phyloP scores from a whole-genome alignment of 2,329 filamentous ascomycete genomes.

The Aspergillus fumigatiaffinis region DNA sequence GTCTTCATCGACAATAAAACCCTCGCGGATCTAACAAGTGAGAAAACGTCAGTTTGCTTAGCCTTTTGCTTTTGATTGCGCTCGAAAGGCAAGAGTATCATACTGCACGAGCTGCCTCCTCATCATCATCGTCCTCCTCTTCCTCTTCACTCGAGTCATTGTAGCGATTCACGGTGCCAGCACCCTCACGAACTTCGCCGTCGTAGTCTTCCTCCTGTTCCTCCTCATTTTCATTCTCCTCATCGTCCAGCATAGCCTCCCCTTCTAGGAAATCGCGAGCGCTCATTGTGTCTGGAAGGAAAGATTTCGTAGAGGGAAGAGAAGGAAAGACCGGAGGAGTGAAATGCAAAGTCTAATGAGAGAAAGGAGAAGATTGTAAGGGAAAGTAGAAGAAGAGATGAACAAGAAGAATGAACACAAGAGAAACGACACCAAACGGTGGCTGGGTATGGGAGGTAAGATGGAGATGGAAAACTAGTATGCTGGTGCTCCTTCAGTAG shows the following conservation, averaged over 20 bases:
- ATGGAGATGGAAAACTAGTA: neutral
- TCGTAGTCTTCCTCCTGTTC: constrained; percentile 71
- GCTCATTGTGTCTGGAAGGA: constrained; percentile 49
- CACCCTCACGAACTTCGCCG: constrained; percentile 51
- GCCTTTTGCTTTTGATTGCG: neutral
- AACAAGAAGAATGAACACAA: neutral
- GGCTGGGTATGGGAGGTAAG: neutral
- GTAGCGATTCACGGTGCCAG: constrained; percentile 44
- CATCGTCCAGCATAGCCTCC: constrained; percentile 82
- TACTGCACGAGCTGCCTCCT: constrained; percentile 76
- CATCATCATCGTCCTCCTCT: constrained; percentile 87
- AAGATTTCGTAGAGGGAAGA: constrained; percentile 2
- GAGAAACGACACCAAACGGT: neutral
- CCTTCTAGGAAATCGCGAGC: constrained; percentile 69
- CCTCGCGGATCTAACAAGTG: constrained; percentile 69
- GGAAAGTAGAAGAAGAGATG: neutral
- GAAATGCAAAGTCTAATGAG: constrained; percentile 1
- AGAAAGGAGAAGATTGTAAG: neutral
- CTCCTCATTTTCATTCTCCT: constrained; percentile 75
- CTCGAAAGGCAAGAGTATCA: constrained; percentile 17
- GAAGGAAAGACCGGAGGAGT: neutral
- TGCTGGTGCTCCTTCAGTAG: neutral
- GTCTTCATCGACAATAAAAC: constrained; percentile 93
- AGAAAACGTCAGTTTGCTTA: constrained; percentile 15
- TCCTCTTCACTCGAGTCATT: constrained; percentile 91